Evolutionary conservation across 768 basidiomycete genomes (phyloP).

Genomic region (Amanita pallidorosea): DNA sequence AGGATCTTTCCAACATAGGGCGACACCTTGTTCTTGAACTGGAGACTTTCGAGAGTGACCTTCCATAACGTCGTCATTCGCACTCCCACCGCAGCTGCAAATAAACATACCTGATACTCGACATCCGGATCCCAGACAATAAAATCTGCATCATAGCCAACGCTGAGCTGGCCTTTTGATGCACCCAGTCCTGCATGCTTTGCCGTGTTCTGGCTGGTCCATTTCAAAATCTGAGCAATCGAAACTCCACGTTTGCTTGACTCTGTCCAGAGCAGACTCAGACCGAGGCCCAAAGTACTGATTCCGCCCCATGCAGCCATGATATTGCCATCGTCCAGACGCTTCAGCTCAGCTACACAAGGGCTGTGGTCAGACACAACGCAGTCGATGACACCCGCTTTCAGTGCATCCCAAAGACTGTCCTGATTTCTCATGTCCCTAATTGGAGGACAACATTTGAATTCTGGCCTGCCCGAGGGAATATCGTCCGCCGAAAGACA

Average conservation of each 20-base stretch:
- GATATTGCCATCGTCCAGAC: constrained; percentile 63
- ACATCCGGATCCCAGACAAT: constrained; percentile 61
- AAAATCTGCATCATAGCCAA: constrained; percentile 81
- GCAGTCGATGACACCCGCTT: constrained; percentile 78
- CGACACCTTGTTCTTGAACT: constrained; percentile 92
- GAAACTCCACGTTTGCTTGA: constrained; percentile 45
- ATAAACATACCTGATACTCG: constrained; percentile 25
- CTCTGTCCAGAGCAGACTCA: constrained; percentile 88
- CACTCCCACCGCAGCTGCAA: neutral
- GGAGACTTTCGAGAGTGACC: constrained; percentile 64
- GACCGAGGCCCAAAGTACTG: constrained; percentile 79
- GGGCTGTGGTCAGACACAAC: constrained; percentile 97
- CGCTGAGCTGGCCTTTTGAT: constrained; percentile 60
- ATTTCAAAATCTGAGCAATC: constrained; percentile 56
- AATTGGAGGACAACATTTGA: constrained; percentile 96
- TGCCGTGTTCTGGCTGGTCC: constrained; percentile 69
- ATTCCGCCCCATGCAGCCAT: constrained; percentile 96
- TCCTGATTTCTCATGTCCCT: constrained; percentile 65
- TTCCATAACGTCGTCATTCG: constrained; percentile 17
- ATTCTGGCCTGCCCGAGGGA: constrained; percentile 69
- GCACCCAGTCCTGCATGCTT: constrained; percentile 63
- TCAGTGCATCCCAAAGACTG: constrained; percentile 69
- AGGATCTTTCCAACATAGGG: constrained; percentile 76
- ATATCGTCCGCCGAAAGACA: constrained; percentile 64
- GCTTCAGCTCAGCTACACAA: constrained; percentile 76